These are phyloP conservation scores for Crassisporium funariophilum DNA, from an alignment of 768 basidiomycete species.

Conservation along the genomic window DNA sequence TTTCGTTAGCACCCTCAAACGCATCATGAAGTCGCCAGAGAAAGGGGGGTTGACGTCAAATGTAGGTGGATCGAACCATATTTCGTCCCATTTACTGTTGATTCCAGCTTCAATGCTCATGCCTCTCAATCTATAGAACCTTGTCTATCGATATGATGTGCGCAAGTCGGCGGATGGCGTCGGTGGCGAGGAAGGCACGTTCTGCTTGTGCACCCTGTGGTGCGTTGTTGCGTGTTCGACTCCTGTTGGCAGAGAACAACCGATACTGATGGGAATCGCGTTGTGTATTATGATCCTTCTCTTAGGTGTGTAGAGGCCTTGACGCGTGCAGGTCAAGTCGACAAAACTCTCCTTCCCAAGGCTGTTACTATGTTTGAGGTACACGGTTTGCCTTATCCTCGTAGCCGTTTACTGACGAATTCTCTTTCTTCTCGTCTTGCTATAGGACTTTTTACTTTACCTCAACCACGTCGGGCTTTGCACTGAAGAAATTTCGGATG, in stretches of 20 bases:
- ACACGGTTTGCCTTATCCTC: slow-evolving; percentile 14
- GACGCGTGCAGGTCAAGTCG: slow-evolving; percentile 83
- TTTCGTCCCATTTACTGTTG: not conserved
- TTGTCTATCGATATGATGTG: slow-evolving; percentile 91
- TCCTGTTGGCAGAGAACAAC: not conserved
- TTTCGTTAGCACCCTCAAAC: slow-evolving; percentile 83
- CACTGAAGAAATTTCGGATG: slow-evolving; percentile 82
- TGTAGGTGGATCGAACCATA: slow-evolving; percentile 38
- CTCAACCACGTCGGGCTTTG: slow-evolving; percentile 88
- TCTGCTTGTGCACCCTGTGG: slow-evolving; percentile 88
- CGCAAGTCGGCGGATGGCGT: slow-evolving; percentile 88
- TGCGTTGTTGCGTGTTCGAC: slow-evolving; percentile 27
- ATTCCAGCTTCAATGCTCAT: not conserved
- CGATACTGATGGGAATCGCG: not conserved
- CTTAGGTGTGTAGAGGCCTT: slow-evolving; percentile 85
- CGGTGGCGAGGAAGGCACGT: slow-evolving; percentile 94
- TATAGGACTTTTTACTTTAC: slow-evolving; percentile 75
- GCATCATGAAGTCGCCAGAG: slow-evolving; percentile 85
- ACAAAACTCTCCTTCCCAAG: slow-evolving; percentile 61
- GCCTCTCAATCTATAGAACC: slow-evolving; percentile 50
- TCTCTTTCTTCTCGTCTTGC: not conserved
- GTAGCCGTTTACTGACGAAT: not conserved
- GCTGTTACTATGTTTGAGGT: slow-evolving; percentile 93
- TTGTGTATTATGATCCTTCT: not conserved
- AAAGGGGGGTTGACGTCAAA: slow-evolving; percentile 91